These are phyloP conservation scores for Ustilago cynodontis DNA, from an alignment of 1,284 basidiomycete genomes.

Conservation along the genomic window DNA sequence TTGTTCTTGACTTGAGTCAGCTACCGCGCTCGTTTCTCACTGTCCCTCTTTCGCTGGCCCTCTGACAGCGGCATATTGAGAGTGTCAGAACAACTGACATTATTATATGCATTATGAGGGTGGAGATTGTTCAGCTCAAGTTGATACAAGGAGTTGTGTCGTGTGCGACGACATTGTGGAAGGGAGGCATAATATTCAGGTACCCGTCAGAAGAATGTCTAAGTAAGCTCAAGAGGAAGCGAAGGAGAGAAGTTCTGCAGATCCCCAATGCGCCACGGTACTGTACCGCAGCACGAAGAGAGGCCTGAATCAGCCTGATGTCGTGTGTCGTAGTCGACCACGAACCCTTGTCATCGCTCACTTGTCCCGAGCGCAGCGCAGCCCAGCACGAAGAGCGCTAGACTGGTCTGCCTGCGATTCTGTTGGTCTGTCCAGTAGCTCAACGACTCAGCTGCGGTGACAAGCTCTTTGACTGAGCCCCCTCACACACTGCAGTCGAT, in stretches of 20 bases:
- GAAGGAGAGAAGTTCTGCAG: neutral
- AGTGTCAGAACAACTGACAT: neutral
- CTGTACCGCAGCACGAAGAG: neutral
- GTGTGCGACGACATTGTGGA: neutral
- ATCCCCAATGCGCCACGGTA: neutral
- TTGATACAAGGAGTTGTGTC: neutral
- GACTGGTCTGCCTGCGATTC: neutral
- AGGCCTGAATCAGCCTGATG: conserved; percentile 27
- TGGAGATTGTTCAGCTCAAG: neutral
- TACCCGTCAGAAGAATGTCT: neutral
- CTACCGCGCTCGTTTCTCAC: neutral
- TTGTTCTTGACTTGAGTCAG: conserved; percentile 14
- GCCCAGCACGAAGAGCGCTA: neutral
- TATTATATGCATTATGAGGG: neutral
- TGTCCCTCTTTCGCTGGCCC: neutral
- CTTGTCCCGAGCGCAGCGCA: neutral
- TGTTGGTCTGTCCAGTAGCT: neutral
- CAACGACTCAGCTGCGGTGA: neutral
- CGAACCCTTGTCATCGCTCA: conserved; percentile 6
- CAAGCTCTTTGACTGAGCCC: neutral
- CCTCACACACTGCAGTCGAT: neutral
- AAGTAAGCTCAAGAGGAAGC: neutral
- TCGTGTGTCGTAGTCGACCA: conserved; percentile 16
- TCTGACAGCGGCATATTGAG: neutral
- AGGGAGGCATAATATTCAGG: neutral